phyloP scores from a whole-genome alignment of 768 basidiomycete species.

The Hygrocybe punicea region DNA sequence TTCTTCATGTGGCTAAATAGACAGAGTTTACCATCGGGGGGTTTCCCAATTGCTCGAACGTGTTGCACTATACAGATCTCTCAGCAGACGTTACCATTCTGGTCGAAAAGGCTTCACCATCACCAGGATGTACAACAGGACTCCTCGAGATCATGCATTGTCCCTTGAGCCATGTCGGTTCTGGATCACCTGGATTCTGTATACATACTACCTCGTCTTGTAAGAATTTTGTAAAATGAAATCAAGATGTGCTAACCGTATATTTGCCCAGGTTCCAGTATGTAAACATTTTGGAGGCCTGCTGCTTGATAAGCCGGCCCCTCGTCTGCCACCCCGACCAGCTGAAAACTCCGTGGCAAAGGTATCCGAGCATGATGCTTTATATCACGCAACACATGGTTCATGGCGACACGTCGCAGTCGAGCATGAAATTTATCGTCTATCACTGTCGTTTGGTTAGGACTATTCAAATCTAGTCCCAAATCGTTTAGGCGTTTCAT shows the following conservation, averaged over 20 bases:
- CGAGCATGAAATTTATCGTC: constrained; percentile 57
- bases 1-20: constrained; percentile 62
- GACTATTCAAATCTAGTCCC: constrained; percentile 46
- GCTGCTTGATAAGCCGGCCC: constrained; percentile 57
- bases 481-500: constrained; percentile 48
- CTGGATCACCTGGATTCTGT: constrained; percentile 46
- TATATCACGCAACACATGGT: constrained; percentile 64
- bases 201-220: constrained; percentile 47
- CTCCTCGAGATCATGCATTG: constrained; percentile 63
- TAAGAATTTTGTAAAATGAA: constrained; percentile 2
- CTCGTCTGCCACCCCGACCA: constrained; percentile 84
- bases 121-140: constrained; percentile 74
- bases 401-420: constrained; percentile 58
- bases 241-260: constrained; percentile 49
- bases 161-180: constrained; percentile 59
- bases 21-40: constrained; percentile 53
- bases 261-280: constrained; percentile 54
- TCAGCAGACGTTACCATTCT: constrained; percentile 6
- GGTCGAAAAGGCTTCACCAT: constrained; percentile 45
- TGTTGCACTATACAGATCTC: constrained; percentile 50
- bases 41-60: constrained; percentile 67
- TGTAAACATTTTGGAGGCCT: constrained; percentile 54
- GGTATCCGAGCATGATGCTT: constrained; percentile 74
- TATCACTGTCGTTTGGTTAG: constrained; percentile 33
- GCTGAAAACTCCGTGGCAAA: constrained; percentile 60